Percentiles rank a stretch among this genome's conserved stretches.
Conservation (phyloP, 495 filamentous ascomycete genomes). For the Chlorociboria aeruginascens region DNA sequence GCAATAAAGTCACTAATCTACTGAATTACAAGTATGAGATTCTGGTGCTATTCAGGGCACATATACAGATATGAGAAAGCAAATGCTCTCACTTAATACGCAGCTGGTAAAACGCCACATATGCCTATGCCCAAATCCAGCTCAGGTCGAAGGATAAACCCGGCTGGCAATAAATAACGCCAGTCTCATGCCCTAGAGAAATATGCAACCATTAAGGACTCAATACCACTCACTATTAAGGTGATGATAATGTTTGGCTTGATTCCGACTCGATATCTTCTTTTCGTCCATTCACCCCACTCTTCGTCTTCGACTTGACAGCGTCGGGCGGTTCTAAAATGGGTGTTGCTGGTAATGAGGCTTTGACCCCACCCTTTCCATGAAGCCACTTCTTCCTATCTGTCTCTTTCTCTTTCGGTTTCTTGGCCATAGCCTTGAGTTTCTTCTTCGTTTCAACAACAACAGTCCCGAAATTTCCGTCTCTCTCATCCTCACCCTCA, state of each 20-base stretch:
- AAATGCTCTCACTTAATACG: too few species aligned
- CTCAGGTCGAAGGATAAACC: too few species aligned
- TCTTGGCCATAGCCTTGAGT: constrained; percentile 36
- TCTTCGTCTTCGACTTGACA: constrained; percentile 27
- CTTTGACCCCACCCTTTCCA: constrained; percentile 27
- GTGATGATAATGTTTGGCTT: constrained; percentile 37
- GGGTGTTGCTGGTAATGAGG: constrained; percentile 22
- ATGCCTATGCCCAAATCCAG: too few species aligned
- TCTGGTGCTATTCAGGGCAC: too few species aligned
- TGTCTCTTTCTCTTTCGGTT: constrained; percentile 29
- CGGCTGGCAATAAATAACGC: too few species aligned
- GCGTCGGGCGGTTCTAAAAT: constrained; percentile 26
- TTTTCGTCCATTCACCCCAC: constrained; percentile 24
- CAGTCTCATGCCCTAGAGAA: background rate
- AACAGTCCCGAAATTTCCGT: constrained; percentile 34
- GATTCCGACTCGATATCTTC: constrained; percentile 37
- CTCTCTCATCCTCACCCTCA: constrained; percentile 24
- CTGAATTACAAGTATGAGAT: too few species aligned
- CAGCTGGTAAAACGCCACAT: too few species aligned
- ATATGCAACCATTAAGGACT: background rate
- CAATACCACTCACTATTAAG: constrained; percentile 6
- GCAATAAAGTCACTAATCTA: too few species aligned
- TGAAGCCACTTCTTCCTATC: constrained; percentile 31
- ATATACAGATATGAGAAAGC: too few species aligned
- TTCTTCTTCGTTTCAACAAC: constrained; percentile 22